These are phyloP conservation scores for Paulownia fortunei DNA, from an alignment of 257 asterid species.

Conservation along the genomic window DNA sequence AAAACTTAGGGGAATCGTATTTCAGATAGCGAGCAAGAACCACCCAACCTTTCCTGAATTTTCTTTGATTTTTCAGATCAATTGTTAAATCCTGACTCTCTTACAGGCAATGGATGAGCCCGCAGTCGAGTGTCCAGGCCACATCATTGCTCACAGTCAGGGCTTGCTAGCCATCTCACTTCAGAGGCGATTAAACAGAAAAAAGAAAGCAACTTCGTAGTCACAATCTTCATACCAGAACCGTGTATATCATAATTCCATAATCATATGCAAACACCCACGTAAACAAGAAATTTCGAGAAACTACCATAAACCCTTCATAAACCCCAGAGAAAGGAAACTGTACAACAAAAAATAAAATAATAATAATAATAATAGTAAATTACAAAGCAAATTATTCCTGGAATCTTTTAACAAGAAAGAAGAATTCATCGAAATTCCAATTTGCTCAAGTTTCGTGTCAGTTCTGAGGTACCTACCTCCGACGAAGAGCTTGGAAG, in stretches of 20 bases:
- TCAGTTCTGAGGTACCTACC: slow-evolving; percentile 44
- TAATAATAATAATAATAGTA: not conserved
- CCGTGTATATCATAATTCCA: not conserved
- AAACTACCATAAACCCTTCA: slow-evolving; percentile 28
- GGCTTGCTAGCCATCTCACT: too few species aligned
- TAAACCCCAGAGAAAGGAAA: slow-evolving; percentile 26
- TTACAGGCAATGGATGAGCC: not conserved
- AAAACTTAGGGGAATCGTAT: not conserved
- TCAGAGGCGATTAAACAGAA: not conserved
- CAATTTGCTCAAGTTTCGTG: not conserved
- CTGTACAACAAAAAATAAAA: not conserved
- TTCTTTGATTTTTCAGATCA: not conserved
- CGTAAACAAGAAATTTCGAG: not conserved
- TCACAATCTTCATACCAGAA: not conserved
- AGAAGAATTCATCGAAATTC: not conserved
- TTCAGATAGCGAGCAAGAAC: not conserved
- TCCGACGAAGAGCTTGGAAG: slow-evolving; percentile 88
- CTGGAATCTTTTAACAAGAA: not conserved
- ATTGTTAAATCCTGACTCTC: not conserved
- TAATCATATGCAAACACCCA: not conserved
- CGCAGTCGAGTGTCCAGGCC: not conserved
- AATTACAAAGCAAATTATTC: not conserved
- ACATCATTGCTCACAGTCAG: slow-evolving; percentile 15
- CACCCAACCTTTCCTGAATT: not conserved
- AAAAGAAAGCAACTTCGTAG: not conserved